phyloP scores from a whole-genome alignment of 2,329 filamentous ascomycete genomes.

The Penicillium sp. region DNA sequence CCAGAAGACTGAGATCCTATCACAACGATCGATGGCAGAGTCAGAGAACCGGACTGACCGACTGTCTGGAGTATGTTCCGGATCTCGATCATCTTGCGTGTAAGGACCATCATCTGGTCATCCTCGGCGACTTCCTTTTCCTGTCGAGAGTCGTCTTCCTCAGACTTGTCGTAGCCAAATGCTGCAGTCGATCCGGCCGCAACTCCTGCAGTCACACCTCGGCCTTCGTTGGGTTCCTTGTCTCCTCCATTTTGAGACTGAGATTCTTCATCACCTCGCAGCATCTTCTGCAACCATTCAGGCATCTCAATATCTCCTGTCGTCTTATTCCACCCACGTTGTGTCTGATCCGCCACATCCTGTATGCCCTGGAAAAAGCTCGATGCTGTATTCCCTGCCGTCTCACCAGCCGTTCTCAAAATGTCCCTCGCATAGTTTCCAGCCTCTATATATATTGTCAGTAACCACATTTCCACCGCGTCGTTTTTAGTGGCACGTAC shows the following conservation, averaged over 20 bases:
- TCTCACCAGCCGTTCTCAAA: conserved; percentile 70
- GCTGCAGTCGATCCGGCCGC: conserved; percentile 72
- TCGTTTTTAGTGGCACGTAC: conserved; percentile 55
- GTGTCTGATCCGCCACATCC: conserved; percentile 75
- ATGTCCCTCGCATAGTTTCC: conserved; percentile 76
- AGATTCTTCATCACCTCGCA: conserved; percentile 62
- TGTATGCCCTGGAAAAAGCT: conserved; percentile 69
- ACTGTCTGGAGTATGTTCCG: conserved; percentile 86
- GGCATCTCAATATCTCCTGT: conserved; percentile 72
- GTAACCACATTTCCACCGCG: neutral
- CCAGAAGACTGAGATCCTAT: conserved; percentile 98
- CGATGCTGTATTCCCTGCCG: conserved; percentile 67
- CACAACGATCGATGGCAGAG: conserved; percentile 95
- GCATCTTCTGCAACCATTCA: conserved; percentile 77
- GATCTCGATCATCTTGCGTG: conserved; percentile 99
- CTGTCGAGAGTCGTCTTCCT: conserved; percentile 60
- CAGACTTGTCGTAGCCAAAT: conserved; percentile 71
- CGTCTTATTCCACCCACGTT: conserved; percentile 76
- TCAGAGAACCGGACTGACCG: conserved; percentile 84
- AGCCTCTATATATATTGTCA: conserved; percentile 54
- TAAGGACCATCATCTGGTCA: conserved; percentile 99
- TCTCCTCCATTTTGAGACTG: conserved; percentile 52
- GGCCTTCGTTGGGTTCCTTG: conserved; percentile 54
- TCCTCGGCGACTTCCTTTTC: conserved; percentile 72
- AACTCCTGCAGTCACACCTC: conserved; percentile 58